Evolutionary conservation across 73 alveolate genomes (phyloP).

Genomic region (Symbiodinium pilosum): DNA sequence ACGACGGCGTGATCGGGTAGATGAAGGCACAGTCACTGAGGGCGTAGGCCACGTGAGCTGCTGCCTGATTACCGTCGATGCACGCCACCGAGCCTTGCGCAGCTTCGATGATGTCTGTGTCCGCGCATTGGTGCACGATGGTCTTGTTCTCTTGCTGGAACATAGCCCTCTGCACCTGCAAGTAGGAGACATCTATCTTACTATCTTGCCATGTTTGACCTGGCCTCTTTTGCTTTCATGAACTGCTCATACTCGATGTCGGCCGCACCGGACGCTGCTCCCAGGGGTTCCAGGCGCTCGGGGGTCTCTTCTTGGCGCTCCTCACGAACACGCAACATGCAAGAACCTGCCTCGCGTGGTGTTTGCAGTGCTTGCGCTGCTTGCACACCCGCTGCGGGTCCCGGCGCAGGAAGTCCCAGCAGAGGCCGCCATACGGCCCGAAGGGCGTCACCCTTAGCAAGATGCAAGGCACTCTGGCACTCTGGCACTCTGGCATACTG

Average conservation of each 20-base stretch:
- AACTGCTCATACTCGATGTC: conserved; percentile 87
- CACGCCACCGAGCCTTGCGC: conserved; percentile 87
- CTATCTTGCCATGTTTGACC: background rate
- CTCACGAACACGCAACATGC: background rate
- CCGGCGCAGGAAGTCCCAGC: background rate
- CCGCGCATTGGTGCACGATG: conserved; percentile 71
- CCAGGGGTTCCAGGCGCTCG: conserved; percentile 55
- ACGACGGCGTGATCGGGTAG: conserved; percentile 95
- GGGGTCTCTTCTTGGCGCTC: conserved; percentile 35
- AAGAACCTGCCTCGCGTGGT: background rate
- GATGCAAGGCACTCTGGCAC: background rate
- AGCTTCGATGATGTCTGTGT: conserved; percentile 90
- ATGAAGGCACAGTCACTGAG: conserved; percentile 95
- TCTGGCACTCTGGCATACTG: background rate
- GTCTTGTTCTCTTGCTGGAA: conserved; percentile 51
- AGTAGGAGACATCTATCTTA: background rate
- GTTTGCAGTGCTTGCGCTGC: no score
- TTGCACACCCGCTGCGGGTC: background rate
- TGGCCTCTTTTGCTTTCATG: conserved; percentile 56
- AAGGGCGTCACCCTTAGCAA: conserved; percentile 43
- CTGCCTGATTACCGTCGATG: conserved; percentile 94
- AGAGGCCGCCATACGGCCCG: conserved; percentile 67
- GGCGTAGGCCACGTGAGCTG: conserved; percentile 95
- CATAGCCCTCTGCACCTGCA: conserved; percentile 75
- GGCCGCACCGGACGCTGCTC: conserved; percentile 70